Percentiles rank a stretch among this genome's conserved stretches.
Conservation (phyloP, 2,329 filamentous ascomycete species). For the Neodidymelliopsis sp. region DNA sequence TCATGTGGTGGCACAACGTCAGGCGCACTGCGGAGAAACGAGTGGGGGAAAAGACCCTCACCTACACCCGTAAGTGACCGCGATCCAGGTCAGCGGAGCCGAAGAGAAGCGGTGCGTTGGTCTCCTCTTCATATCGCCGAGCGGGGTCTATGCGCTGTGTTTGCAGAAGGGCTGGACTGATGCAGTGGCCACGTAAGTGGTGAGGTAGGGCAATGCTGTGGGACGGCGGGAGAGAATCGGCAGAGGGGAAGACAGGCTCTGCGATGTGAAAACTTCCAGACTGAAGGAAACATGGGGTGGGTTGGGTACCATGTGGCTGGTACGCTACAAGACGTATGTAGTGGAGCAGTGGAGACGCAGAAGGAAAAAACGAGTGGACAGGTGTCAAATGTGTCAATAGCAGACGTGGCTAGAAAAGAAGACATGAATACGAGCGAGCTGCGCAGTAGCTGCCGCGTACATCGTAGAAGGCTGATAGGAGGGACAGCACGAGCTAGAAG, state of each 20-base stretch:
- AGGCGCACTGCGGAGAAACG: constrained; percentile 5
- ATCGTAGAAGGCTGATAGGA: constrained; percentile 18
- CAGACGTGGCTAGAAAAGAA: constrained; percentile 18
- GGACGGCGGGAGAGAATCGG: constrained; percentile 3
- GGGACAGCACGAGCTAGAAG: constrained; percentile 18
- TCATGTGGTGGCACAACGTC: constrained; percentile 11
- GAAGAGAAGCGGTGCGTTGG: constrained; percentile 3
- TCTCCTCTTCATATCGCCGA: constrained; percentile 10
- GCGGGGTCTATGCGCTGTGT: constrained; percentile 6
- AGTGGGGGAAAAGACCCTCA: constrained; percentile 4
- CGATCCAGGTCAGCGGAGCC: constrained; percentile 24
- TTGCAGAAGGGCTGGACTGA: constrained; percentile 1
- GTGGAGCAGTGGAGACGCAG: constrained; percentile 1
- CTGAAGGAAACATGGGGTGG: neutral
- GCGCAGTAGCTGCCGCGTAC: constrained; percentile 11
- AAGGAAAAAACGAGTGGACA: constrained; percentile 13
- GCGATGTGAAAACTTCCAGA: too few species aligned
- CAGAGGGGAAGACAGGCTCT: neutral
- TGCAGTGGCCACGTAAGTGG: constrained; percentile 4
- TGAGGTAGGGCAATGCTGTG: constrained; percentile 10
- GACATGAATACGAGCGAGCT: constrained; percentile 2
- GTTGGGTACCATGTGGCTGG: neutral
- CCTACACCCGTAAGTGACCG: constrained; percentile 21
- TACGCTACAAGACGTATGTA: neutral
- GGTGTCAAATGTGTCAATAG: constrained; percentile 15